Conservation (phyloP, 2,329 filamentous ascomycete genomes). For the Calonectria hongkongensis region DNA sequence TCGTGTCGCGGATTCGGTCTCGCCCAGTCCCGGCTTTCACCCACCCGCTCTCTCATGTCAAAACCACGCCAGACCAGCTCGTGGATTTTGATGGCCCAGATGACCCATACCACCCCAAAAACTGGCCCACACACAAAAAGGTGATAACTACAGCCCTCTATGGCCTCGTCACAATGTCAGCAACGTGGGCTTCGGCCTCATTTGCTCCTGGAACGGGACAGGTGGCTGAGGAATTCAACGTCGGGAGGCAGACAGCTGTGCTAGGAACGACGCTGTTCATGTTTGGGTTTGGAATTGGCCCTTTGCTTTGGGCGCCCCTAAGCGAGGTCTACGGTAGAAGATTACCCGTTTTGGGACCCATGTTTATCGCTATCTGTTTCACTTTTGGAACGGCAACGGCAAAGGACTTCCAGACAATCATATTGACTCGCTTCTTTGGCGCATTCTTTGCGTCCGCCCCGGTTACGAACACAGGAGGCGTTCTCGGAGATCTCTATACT, state of each 20-base stretch:
- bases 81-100: slow-evolving; percentile 84
- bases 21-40: slow-evolving; percentile 64
- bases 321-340: slow-evolving; percentile 75
- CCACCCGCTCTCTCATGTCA: slow-evolving; percentile 65
- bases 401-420: slow-evolving; percentile 80
- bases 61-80: slow-evolving; percentile 67
- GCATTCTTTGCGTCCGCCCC: slow-evolving; percentile 78
- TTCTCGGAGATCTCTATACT: slow-evolving; percentile 79
- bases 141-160: slow-evolving; percentile 75
- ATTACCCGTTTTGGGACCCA: slow-evolving; percentile 74
- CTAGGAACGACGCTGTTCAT: slow-evolving; percentile 65
- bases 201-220: slow-evolving; percentile 76
- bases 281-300: slow-evolving; percentile 73
- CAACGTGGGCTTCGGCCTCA: slow-evolving; percentile 69
- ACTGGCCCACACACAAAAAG: slow-evolving; percentile 84
- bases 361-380: slow-evolving; percentile 78
- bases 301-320: slow-evolving; percentile 78
- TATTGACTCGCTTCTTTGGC: slow-evolving; percentile 79
- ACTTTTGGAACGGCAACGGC: slow-evolving; percentile 78
- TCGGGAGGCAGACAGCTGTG: slow-evolving; percentile 64
- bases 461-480: slow-evolving; percentile 82
- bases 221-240: slow-evolving; percentile 68
- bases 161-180: slow-evolving; percentile 66
- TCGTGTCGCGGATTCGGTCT: slow-evolving; percentile 66
- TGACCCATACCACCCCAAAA: slow-evolving; percentile 82